Evolutionary conservation across 169 alveolate species (phyloP).

Genomic region (Toxoplasma gondii): DNA sequence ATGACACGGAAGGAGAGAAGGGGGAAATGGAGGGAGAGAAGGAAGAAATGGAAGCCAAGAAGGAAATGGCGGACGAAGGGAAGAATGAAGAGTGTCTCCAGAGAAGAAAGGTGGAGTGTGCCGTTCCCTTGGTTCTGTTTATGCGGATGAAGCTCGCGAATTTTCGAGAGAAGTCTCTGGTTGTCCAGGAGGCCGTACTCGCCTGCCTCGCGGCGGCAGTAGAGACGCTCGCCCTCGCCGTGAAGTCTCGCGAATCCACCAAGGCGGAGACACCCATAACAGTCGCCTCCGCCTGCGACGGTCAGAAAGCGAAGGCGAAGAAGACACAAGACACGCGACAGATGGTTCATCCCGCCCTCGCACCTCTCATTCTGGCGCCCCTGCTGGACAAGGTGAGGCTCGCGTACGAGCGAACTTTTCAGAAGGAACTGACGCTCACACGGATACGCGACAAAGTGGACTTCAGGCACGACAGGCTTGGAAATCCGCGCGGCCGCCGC

Average conservation of each 20-base stretch:
- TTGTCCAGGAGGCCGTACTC: background rate
- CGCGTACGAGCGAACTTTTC: background rate
- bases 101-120: background rate
- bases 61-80: background rate
- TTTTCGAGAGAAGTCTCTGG: slow-evolving; percentile 23
- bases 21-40: too few species aligned
- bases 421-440: background rate
- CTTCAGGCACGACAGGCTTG: too few species aligned
- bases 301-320: background rate
- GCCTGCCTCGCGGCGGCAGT: slow-evolving; percentile 16
- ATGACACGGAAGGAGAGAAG: background rate
- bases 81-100: background rate
- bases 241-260: background rate
- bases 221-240: background rate
- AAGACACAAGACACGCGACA: background rate
- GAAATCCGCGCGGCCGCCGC: too few species aligned
- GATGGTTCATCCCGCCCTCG: background rate
- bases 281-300: background rate
- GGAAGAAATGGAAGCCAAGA: too few species aligned
- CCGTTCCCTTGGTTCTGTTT: background rate
- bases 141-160: background rate
- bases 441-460: too few species aligned
- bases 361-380: slow-evolving; percentile 7
- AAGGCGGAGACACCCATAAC: background rate
- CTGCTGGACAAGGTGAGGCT: background rate